A percentile compares a stretch with the other conserved stretches of the same genome.
These are phyloP conservation scores for Boletus vermiculosoides DNA, from an alignment of 768 basidiomycete genomes.

Conservation along the genomic window DNA sequence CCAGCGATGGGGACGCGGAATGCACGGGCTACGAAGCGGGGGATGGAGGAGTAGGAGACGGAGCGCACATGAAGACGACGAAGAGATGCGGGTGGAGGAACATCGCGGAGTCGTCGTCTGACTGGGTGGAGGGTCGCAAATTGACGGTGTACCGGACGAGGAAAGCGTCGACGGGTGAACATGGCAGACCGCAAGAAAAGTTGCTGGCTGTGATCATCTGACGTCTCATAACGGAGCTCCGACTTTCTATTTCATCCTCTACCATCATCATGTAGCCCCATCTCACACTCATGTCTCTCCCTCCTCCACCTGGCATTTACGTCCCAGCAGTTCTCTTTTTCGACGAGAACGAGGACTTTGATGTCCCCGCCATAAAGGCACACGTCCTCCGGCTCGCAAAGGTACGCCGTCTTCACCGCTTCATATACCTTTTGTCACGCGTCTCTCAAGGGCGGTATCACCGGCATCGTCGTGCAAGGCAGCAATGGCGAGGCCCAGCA, in stretches of 20 bases:
- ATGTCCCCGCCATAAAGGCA: slow-evolving; percentile 60
- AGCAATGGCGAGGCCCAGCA: slow-evolving; percentile 78
- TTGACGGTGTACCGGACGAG: neutral
- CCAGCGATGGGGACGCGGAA: slow-evolving; percentile 88
- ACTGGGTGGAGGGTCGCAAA: neutral
- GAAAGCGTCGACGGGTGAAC: neutral
- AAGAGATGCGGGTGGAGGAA: slow-evolving; percentile 37
- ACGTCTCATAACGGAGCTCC: neutral
- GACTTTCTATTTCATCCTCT: neutral
- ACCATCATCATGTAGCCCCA: neutral
- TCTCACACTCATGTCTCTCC: slow-evolving; percentile 25
- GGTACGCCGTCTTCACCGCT: slow-evolving; percentile 34
- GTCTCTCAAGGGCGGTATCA: slow-evolving; percentile 59
- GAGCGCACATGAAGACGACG: slow-evolving; percentile 73
- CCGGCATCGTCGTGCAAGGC: slow-evolving; percentile 71
- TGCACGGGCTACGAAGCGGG: slow-evolving; percentile 82
- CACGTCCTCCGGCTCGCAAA: slow-evolving; percentile 75
- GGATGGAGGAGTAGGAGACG: slow-evolving; percentile 84
- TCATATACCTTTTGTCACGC: slow-evolving; percentile 18
- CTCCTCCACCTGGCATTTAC: slow-evolving; percentile 69
- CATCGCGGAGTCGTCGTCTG: slow-evolving; percentile 32
- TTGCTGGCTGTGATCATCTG: neutral
- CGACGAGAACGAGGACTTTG: slow-evolving; percentile 66
- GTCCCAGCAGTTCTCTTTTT: slow-evolving; percentile 79
- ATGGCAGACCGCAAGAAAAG: neutral